Conservation (phyloP, 495 filamentous ascomycete genomes). For the Chaetomium tenue region DNA sequence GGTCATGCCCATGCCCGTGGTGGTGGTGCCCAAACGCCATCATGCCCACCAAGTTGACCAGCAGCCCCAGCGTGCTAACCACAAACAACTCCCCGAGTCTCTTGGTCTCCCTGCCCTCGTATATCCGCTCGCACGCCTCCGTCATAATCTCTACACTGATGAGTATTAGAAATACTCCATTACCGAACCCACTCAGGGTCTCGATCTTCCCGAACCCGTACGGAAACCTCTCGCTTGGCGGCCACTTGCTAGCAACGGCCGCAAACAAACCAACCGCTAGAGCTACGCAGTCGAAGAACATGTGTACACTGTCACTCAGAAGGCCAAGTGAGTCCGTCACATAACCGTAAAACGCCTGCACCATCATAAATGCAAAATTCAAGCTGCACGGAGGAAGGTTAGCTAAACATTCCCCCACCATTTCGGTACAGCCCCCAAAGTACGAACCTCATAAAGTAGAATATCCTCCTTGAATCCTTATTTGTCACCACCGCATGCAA, state of each 20-base stretch:
- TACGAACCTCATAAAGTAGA: conserved; percentile 75
- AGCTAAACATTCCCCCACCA: not conserved
- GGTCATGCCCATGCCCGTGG: conserved; percentile 56
- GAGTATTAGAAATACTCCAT: conserved; percentile 92
- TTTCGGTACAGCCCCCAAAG: no score
- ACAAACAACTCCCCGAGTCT: conserved; percentile 81
- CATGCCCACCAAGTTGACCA: conserved; percentile 90
- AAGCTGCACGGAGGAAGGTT: conserved; percentile 54
- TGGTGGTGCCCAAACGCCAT: conserved; percentile 75
- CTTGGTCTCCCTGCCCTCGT: conserved; percentile 76
- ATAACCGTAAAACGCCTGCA: conserved; percentile 92
- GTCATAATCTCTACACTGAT: conserved; percentile 97
- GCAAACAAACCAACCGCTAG: conserved; percentile 88
- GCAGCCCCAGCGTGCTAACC: conserved; percentile 78
- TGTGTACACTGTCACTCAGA: conserved; percentile 96
- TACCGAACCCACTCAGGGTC: conserved; percentile 92
- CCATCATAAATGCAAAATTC: conserved; percentile 92
- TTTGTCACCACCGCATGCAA: conserved; percentile 82
- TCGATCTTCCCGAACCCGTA: conserved; percentile 98
- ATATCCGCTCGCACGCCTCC: conserved; percentile 84
- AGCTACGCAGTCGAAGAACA: conserved; percentile 98
- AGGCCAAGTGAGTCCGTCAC: conserved; percentile 88
- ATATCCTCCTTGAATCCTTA: conserved; percentile 92
- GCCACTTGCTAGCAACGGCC: conserved; percentile 98
- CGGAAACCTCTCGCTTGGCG: conserved; percentile 79